Base-by-base conservation (phyloP, 345 rosid species). In the Camelina neglecta region DNA sequence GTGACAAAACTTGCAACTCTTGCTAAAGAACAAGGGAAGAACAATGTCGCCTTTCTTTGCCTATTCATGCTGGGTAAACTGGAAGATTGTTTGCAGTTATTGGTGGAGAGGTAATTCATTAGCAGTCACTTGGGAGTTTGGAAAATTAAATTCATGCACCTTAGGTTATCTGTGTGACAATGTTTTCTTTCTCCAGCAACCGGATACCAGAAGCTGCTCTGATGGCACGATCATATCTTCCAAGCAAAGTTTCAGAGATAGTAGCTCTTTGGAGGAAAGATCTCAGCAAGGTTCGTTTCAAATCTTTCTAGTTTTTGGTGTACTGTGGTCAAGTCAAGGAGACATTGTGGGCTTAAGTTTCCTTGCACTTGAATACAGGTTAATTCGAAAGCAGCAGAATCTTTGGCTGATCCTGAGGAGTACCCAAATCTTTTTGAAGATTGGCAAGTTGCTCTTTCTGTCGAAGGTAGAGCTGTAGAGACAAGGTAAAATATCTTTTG, bases 131-230 rank as follows among this genome's bases (percentile, higher is more conserved):
- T 77, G 45, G 39, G 23, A 59, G 12, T 64, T 49, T 69, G 8
- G 49, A 41, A 48, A 55, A 41, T 41, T n/a, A 26, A 58, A 36
- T 44, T 65, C 33, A 36, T 74, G 45, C 23, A 53, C 55, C 67
- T 53, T n/a, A n/a, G 38, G 41, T 74, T 44, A 16, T 67, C 16
- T 67, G 35, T 72, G 26, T 60, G 72, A 51, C 81, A 31, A 74
- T 68, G 35, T 51, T 57, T 74, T 76, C 75, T 63, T 69, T 56
- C 72, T 83, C 78, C 84, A 96, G 99, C 77, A 93, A 93, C 80
- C 97, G 99, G 83, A 89, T 93, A 85, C 99, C 99, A 11, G 99
- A 96, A 85, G 99, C 99, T 85, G 98, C 99, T 80, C 81, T 93
- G 79, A 91, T 96, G 97, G 99, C 98, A 35, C 83, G 99, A 66